Evolutionary conservation across 2,329 filamentous ascomycete species (phyloP), one percentile per base, ranked within the genome.

Genomic region (Colletotrichum navitas): DNA sequence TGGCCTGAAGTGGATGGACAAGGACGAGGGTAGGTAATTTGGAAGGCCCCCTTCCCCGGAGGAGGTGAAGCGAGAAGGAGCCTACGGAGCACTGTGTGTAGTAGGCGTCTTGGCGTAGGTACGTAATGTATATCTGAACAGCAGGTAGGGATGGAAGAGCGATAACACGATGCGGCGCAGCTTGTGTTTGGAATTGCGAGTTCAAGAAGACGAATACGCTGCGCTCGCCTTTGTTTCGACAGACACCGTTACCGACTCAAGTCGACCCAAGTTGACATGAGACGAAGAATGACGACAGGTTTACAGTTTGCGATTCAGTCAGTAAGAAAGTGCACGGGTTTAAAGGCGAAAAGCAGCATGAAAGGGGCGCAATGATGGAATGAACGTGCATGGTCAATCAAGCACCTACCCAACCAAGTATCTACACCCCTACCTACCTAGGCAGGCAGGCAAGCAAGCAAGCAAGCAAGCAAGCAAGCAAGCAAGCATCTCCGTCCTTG

Each of bases 181-280:
- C 24, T 49, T 11, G n/a, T 16, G 55, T 59, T 43, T 60, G 56
- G 39, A 34, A 45, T 45, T 24, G 56, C 56, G 56, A 45, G 10
- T 14, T 18, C 10, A 24, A 47, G 7, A 47, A 24, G 4, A 10
- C 45, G 45, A 39, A 62, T 41, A 62, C 60, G 60, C 43, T 3
- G 43, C 32, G 32, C 43, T 24, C 24, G 32, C 16, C 59, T 39
- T 5, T 24, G 54, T 34, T 34, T 18, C 16, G 8, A 29, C 24
- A 52, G 10, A 32, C 49, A 32, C 47, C 2, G 12, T 51, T 51
- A 6, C 11, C 12, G 2, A 26, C 12, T 26, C 12, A 1, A 32
- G 3, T 39, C 10, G 36, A 34, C 36, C 14, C 12, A 11, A 39
- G 10, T 36, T 11, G 26, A 24, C 12, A 54, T 11, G 16, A 34